Base-by-base conservation (phyloP, 2,329 filamentous ascomycete genomes). In the Rhinocladiella similis region DNA sequence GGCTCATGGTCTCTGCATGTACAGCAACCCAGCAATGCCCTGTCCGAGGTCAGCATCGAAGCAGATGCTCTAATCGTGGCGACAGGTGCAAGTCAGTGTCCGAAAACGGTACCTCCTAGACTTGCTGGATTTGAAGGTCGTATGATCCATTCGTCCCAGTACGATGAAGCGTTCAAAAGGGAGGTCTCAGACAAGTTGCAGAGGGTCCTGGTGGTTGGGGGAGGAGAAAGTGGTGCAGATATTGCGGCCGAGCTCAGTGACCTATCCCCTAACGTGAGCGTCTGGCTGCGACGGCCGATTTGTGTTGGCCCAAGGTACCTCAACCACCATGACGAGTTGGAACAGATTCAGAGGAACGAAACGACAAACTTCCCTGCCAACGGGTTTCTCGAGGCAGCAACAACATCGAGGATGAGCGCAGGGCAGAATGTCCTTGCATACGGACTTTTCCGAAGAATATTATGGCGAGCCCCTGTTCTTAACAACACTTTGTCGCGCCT, bases 141-240 rank as follows among this genome's bases (percentile, higher is more conserved):
- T 4, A 6, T 49, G 20, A 53, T 53, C 16, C 54, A 57, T 22
- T 57, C 54, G 3, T 47, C 33, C n/a, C 20, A 57, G 49, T 57
- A 57, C 16, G 42, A 53, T 22, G 49, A 47, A 22, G 35, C 19
- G 5, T 53, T 57, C 36, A 52, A 57, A 45, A 27, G 29, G 3
- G 42, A 53, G 13, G 54, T 57, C 14, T 42, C 41, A 16, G 36
- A 53, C 33, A 53, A 53, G 12, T 53, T 48, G 25, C 36, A 52
- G 20, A 41, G 18, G 16, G 54, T 57, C 0, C 16, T 57, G 50
- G 54, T 57, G 29, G 50, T 57, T 9, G 54, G 54, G 10, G 45
- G 48, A n/a, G 54, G 54, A n/a, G 54, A 57, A 36, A 57, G 54
- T 29, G 54, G 54, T 19, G 54, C 54, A 10, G 54, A 57, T 38